Percentiles rank a stretch among this genome's conserved stretches.
Conservation (phyloP, 768 basidiomycete species). For the Cyclocybe cylindracea region DNA sequence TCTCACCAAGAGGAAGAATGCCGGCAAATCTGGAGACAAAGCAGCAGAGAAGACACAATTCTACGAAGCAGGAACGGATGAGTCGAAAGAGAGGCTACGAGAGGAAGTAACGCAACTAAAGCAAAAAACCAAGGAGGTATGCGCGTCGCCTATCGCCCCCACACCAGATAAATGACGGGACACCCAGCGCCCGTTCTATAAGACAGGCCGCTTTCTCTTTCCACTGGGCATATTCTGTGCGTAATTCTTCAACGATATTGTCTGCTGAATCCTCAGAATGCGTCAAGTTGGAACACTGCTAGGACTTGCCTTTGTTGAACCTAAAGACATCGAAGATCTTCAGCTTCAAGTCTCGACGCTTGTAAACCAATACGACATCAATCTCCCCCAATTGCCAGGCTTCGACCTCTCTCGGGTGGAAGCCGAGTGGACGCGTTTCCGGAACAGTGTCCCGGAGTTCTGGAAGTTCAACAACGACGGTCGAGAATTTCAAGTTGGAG, state of each 20-base stretch:
- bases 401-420: slow-evolving; percentile 71
- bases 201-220: slow-evolving; percentile 62
- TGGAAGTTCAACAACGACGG: slow-evolving; percentile 84
- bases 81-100: slow-evolving; percentile 18
- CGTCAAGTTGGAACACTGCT: slow-evolving; percentile 62
- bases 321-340: slow-evolving; percentile 64
- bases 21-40: slow-evolving; percentile 3
- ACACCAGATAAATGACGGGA: too few species aligned
- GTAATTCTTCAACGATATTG: slow-evolving; percentile 1
- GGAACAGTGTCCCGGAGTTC: slow-evolving; percentile 71
- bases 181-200: slow-evolving; percentile 27
- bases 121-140: slow-evolving; percentile 14
- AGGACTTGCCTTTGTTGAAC: slow-evolving; percentile 67
- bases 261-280: neutral
- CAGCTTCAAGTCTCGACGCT: slow-evolving; percentile 67
- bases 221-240: slow-evolving; percentile 65
- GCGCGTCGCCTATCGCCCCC: neutral
- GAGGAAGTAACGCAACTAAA: slow-evolving; percentile 16
- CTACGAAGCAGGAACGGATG: neutral
- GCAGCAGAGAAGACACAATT: neutral
- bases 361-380: slow-evolving; percentile 71
- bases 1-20: too few species aligned
- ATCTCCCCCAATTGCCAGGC: slow-evolving; percentile 60
- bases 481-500: slow-evolving; percentile 79
- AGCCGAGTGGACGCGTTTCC: slow-evolving; percentile 67